These are phyloP conservation scores for Elongisporangium undulatum DNA, from an alignment of 352 stramenopile species.

Conservation along the genomic window DNA sequence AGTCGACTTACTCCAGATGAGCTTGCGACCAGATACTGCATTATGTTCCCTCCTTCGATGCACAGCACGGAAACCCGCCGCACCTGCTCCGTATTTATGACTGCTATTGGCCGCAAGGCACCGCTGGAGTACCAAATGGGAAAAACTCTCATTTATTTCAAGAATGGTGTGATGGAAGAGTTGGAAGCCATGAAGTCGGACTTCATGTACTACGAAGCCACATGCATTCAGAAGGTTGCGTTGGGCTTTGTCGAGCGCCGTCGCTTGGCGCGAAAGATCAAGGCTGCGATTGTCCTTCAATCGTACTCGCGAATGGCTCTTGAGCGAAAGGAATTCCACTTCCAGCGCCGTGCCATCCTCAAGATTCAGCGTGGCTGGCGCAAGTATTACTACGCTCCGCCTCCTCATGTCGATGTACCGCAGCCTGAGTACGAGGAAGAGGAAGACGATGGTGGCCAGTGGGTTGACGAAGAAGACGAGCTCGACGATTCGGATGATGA, in stretches of 20 bases:
- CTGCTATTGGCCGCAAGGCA: conserved; percentile 73
- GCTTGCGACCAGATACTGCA: conserved; percentile 77
- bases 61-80: conserved; percentile 70
- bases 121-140: conserved; percentile 88
- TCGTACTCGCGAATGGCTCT: conserved; percentile 78
- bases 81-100: conserved; percentile 81
- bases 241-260: conserved; percentile 80
- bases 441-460: conserved; percentile 33
- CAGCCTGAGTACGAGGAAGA: conserved; percentile 36
- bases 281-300: conserved; percentile 70
- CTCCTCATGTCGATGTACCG: conserved; percentile 20
- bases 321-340: conserved; percentile 67
- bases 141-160: conserved; percentile 96
- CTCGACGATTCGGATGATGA: conserved; percentile 32
- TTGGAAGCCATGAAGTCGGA: conserved; percentile 92
- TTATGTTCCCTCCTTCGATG: conserved; percentile 89
- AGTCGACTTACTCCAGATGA: conserved; percentile 88
- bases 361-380: conserved; percentile 71
- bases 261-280: conserved; percentile 56
- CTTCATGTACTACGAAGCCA: conserved; percentile 88
- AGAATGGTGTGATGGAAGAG: conserved; percentile 92
- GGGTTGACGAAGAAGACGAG: conserved; percentile 34
- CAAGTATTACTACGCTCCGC: conserved; percentile 36
- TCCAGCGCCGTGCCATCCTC: conserved; percentile 59
- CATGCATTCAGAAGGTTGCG: conserved; percentile 78